Conservation (phyloP, 768 basidiomycete species). For the Kwoniella sp. region DNA sequence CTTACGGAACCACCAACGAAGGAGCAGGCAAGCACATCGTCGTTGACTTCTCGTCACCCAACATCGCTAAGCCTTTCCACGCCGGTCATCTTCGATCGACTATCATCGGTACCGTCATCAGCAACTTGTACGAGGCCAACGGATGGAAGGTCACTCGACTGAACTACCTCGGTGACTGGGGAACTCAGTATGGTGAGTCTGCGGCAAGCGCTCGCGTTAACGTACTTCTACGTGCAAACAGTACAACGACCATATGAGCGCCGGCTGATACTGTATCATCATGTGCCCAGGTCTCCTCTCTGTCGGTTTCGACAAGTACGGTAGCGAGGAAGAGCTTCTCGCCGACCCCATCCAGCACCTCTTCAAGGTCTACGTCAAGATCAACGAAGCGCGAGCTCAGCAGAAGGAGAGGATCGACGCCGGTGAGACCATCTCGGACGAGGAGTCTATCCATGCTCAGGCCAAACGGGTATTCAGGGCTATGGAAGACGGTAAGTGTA, state of each 20-base stretch:
- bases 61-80: constrained; percentile 98
- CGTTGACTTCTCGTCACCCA: constrained; percentile 88
- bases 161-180: constrained; percentile 99
- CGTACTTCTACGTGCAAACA: too few species aligned
- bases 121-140: constrained; percentile 84
- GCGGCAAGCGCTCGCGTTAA: too few species aligned
- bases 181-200: constrained; percentile 75
- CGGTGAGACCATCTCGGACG: constrained; percentile 41
- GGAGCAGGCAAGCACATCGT: constrained; percentile 69
- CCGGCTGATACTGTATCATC: too few species aligned
- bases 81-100: constrained; percentile 95
- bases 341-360: constrained; percentile 92
- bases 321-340: constrained; percentile 77
- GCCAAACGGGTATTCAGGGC: constrained; percentile 74
- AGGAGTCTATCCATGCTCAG: constrained; percentile 38
- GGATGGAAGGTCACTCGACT: constrained; percentile 89
- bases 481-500: constrained; percentile 76
- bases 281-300: constrained; percentile 76
- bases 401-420: constrained; percentile 46
- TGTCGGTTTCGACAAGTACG: constrained; percentile 88
- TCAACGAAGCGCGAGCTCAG: constrained; percentile 69
- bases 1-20: constrained; percentile 77
- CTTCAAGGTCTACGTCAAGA: constrained; percentile 85
- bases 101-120: constrained; percentile 96
- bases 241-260: too few species aligned